These are phyloP conservation scores for Chamaecyparis obtusa DNA, from an alignment of 75 land plant genomes.

Conservation along the genomic window DNA sequence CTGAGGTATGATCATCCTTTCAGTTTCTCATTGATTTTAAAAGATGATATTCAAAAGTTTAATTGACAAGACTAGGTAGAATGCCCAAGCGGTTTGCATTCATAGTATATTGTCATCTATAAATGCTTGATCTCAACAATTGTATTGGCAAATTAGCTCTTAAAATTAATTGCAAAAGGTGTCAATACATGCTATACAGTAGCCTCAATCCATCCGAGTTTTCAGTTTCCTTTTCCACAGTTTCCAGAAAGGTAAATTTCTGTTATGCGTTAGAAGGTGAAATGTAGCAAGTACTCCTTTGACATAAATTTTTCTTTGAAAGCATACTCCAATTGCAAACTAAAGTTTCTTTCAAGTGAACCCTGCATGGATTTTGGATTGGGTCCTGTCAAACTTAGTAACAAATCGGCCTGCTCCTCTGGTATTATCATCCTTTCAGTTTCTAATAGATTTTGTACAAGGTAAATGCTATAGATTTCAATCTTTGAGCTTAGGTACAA, in stretches of 20 bases:
- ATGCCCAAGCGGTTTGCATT: background rate
- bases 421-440: constrained; percentile 25
- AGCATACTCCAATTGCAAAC: background rate
- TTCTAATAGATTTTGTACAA: background rate
- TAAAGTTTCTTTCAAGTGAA: background rate
- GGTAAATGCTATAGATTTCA: background rate
- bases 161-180: background rate
- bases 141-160: background rate
- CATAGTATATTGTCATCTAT: background rate
- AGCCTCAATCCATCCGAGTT: background rate
- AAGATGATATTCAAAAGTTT: background rate
- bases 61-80: background rate
- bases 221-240: background rate
- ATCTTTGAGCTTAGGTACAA: constrained; percentile 4
- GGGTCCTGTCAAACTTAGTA: constrained; percentile 36
- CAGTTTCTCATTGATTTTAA: background rate
- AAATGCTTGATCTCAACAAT: background rate
- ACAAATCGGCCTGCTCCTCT: constrained; percentile 35
- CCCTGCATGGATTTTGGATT: background rate
- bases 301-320: background rate
- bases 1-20: constrained; percentile 35
- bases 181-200: background rate
- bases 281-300: background rate
- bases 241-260: too few relatives aligned
- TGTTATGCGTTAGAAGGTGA: background rate